Base-by-base conservation (phyloP, 352 stramenopile species). In the Phytophthora uliginosa region DNA sequence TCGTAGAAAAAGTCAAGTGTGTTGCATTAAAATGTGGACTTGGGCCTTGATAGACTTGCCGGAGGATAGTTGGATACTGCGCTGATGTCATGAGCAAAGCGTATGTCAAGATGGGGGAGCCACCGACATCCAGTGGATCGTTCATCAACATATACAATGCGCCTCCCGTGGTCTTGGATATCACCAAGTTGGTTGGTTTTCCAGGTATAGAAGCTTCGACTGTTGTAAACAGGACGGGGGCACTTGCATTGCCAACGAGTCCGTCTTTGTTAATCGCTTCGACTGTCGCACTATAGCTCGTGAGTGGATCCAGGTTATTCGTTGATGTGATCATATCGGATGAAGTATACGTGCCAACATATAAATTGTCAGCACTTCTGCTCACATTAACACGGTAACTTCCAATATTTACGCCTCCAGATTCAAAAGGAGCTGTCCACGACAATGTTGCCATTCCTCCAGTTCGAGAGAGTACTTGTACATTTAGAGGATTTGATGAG, bases 401-500 rank as follows among this genome's bases (percentile, higher is more conserved):
- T 15, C 59, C 15, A 55, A 92, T 75, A 24, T 28, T n/a, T 2
- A 67, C 71, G 0, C 84, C 84, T 17, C 84, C 84, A 18, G 12
- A 68, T 59, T 92, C 83, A 22, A 84, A 69, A 3, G 84, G 81
- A 42, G 71, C 26, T 6, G 50, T 63, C 84, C 84, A 92, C 1
- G 73, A 77, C 20, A 92, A 38, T n/a, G 69, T 83, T 9, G 69
- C 76, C 18, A 78, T 77, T 1, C 84, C 84, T 38, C 84, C 84
- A 3, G 82, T 86, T 24, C 58, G 61, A 50, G 60, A 76, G 3
- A 77, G 6, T 18, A 86, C 31, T 34, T 78, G 47, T 8, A 78
- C 36, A 40, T 60, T 57, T 8, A 63, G 50, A 12, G 83, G 74
- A 0, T 7, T 24, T 6, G 79, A 84, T 3, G 84, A 77, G 2